Percentiles rank a stretch among this genome's conserved stretches.
These are phyloP conservation scores for Saposhnikovia divaricata DNA, from an alignment of 129 eudicot species.

Conservation along the genomic window DNA sequence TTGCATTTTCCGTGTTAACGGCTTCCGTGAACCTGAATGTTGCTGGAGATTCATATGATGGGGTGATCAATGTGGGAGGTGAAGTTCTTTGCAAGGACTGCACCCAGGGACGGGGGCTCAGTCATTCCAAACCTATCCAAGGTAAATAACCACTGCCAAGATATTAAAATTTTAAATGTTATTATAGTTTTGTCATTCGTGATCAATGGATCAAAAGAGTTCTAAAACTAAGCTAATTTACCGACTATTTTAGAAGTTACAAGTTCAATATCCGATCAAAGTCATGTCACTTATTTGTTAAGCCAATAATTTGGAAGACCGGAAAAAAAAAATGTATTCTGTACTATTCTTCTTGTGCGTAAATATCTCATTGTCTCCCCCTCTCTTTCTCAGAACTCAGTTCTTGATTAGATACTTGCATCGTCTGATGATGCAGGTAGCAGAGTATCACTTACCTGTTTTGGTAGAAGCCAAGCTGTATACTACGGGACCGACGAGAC, in stretches of 20 bases:
- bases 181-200: not conserved
- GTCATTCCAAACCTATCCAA: constrained; percentile 50
- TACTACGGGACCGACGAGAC: constrained; percentile 72
- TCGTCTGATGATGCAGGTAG: constrained; percentile 34
- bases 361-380: no score
- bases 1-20: constrained; percentile 21
- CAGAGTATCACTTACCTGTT: constrained; percentile 66
- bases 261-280: no score
- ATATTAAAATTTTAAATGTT: not conserved
- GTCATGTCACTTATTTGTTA: no score
- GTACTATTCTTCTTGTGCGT: no score
- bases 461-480: constrained; percentile 39
- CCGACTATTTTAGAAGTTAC: not conserved
- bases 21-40: constrained; percentile 3
- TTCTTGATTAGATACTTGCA: no score
- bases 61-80: constrained; percentile 55
- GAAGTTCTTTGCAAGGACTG: constrained; percentile 84
- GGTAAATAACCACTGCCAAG: constrained; percentile 25
- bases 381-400: no score
- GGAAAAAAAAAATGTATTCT: no score
- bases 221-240: not conserved
- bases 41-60: constrained; percentile 21
- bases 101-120: constrained; percentile 52
- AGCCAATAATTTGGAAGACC: no score
- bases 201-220: not conserved